Base-by-base conservation (phyloP, 2,329 filamentous ascomycete species). In the Penicillium brevicompactum region DNA sequence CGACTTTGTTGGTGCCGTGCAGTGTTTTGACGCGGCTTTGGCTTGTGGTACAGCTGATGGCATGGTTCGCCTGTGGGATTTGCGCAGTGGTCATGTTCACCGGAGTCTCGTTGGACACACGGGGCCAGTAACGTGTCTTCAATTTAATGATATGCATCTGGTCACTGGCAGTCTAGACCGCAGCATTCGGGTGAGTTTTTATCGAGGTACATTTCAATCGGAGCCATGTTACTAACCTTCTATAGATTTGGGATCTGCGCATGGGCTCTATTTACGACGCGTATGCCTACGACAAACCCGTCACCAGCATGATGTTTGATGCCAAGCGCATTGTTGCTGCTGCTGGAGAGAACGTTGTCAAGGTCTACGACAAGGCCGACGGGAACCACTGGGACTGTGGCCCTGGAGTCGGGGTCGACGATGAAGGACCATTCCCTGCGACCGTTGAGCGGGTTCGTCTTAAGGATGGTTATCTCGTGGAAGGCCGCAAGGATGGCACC, bases 301-400 rank as follows among this genome's bases (percentile, higher is more conserved):
- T 99, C 54, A 96, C 92, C 31, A 91, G 88, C 79, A 96, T 97
- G 92, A 96, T 95, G 88, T 99, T 99, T 72, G 94, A 99, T 74
- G 78, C 85, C 13, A 87, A 92, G 49, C 86, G 92, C 48, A 99
- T 99, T 63, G 92, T 94, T 32, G 86, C 89, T 49, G 93, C 94
- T 2, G 92, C 92, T 0, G 90, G 92, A 41, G 94, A 97, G 74
- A 87, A 92, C 67, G 91, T 97, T 22, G 92, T 94, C 65, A 99
- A 99, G 78, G 89, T 99, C 56, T 99, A 97, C 77, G 94, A 99
- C 78, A 97, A 97, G 82, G 88, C 91, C 3, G 94, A 99, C 71
- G 92, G 92, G 40, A 82, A 91, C 58, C 94, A 97, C 74, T 99
- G 94, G 94, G 91, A 96, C 73, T 97, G 92, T 74, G 94, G 94